Conservation (phyloP, 495 filamentous ascomycete genomes). For the Penicillium samsonianum region DNA sequence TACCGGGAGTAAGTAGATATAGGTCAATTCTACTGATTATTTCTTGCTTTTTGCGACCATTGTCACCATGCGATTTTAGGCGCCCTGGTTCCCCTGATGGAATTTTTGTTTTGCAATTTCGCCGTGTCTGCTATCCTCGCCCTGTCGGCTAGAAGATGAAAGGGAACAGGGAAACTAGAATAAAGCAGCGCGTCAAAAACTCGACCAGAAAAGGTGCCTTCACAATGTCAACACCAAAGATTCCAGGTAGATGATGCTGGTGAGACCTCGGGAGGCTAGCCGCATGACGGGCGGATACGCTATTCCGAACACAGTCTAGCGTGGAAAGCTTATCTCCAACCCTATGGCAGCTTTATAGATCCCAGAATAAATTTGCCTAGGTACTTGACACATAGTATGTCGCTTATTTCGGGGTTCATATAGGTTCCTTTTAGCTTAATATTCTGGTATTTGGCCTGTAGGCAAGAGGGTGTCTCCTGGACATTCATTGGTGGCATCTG, state of each 20-base stretch:
- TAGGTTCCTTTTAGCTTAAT: not conserved
- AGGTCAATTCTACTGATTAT: not conserved
- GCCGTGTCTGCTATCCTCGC: not conserved
- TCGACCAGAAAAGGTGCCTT: no score
- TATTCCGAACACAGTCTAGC: not conserved
- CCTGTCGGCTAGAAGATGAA: not conserved
- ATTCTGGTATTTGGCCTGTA: not conserved
- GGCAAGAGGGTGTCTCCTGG: not conserved
- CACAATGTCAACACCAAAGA: no score
- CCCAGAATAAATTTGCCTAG: not conserved
- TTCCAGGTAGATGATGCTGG: no score
- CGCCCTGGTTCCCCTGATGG: not conserved
- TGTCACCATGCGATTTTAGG: not conserved
- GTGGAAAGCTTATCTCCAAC: not conserved
- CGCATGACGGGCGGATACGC: not conserved
- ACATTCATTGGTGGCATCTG: not conserved
- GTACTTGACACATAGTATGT: not conserved
- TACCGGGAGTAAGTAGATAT: slow-evolving; percentile 2
- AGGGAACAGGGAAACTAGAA: not conserved
- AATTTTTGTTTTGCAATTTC: not conserved
- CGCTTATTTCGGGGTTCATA: not conserved
- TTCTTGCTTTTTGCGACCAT: not conserved
- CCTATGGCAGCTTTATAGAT: not conserved
- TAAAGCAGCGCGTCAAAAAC: no score
- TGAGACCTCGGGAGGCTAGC: not conserved